Evolutionary conservation across 768 basidiomycete genomes (phyloP).

Genomic region (Tephrocybe sp.): DNA sequence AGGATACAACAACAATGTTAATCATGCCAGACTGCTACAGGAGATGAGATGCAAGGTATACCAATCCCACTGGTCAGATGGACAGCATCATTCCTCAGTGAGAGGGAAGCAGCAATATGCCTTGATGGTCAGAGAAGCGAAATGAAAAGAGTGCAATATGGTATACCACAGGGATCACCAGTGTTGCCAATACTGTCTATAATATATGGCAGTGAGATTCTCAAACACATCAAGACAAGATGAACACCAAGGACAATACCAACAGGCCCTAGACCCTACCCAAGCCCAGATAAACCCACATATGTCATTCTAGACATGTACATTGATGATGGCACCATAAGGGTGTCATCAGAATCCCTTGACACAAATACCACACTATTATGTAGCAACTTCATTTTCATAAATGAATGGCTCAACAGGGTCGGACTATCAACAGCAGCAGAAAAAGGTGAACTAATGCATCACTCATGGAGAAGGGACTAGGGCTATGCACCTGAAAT

Average conservation of each 20-base stretch:
- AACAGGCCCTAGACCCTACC: no score
- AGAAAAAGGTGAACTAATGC: constrained; percentile 24
- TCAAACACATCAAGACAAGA: constrained; percentile 16
- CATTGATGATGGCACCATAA: no score
- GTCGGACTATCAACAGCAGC: constrained; percentile 20
- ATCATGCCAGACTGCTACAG: constrained; percentile 20
- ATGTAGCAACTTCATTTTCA: constrained; percentile 4
- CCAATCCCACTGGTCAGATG: constrained; percentile 19
- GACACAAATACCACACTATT: no score
- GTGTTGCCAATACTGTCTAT: constrained; percentile 26
- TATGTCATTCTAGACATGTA: no score
- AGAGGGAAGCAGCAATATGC: constrained; percentile 25
- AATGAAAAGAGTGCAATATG: constrained; percentile 27
- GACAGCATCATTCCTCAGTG: constrained; percentile 22
- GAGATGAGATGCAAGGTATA: constrained; percentile 19
- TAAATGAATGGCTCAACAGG: constrained; percentile 14
- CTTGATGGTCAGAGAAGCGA: constrained; percentile 20
- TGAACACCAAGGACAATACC: no score
- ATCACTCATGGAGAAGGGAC: constrained; percentile 20
- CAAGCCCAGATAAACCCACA: no score
- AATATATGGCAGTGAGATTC: constrained; percentile 24
- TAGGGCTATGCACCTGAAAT: background rate
- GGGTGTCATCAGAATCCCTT: no score
- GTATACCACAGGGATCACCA: constrained; percentile 33
- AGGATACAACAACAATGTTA: constrained; percentile 28